Evolutionary conservation across 495 filamentous ascomycete genomes (phyloP).

Genomic region (Neurospora tetrasperma): DNA sequence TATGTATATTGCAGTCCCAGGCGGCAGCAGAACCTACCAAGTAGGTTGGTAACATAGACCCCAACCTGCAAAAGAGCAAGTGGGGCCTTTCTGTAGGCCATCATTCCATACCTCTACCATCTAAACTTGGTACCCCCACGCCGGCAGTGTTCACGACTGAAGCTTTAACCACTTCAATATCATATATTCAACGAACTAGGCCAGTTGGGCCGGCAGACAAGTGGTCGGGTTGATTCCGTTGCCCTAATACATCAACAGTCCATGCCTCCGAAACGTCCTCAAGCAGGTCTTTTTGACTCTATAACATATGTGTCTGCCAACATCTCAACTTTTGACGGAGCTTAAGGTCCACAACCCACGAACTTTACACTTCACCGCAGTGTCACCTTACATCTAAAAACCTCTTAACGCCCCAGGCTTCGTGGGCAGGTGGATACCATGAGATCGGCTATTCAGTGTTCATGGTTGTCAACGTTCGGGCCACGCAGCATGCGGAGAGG

Average conservation of each 20-base stretch:
- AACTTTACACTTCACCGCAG: neutral
- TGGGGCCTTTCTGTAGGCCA: neutral
- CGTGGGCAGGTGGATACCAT: neutral
- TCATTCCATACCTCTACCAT: neutral
- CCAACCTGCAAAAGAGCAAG: neutral
- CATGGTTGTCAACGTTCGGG: neutral
- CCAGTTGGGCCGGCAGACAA: neutral
- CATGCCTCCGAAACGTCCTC: neutral
- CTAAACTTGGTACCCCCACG: neutral
- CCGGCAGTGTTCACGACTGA: neutral
- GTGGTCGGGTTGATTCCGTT: neutral
- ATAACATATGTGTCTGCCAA: neutral
- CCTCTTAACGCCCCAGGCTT: neutral
- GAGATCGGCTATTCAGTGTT: neutral
- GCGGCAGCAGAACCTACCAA: neutral
- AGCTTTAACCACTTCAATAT: neutral
- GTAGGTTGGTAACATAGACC: neutral
- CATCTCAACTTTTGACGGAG: neutral
- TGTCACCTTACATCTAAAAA: neutral
- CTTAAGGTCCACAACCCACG: neutral
- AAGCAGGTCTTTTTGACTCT: neutral
- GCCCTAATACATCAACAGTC: neutral
- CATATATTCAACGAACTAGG: neutral
- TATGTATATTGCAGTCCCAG: neutral
- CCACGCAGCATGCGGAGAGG: neutral